phyloP scores from a whole-genome alignment of 106 monocot genomes.

The Dendrobium huoshanense region DNA sequence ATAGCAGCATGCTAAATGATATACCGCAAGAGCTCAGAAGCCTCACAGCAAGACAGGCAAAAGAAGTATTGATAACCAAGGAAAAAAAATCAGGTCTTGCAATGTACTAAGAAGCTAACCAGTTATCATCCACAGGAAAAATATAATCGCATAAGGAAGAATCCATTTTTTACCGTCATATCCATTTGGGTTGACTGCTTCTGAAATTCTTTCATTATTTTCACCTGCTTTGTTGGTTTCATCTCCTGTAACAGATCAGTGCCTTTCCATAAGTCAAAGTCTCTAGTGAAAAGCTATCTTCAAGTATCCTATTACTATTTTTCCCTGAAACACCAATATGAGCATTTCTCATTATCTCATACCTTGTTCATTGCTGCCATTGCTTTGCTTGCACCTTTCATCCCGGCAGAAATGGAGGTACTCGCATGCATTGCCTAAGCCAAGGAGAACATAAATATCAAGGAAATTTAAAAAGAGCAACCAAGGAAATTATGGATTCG shows the following conservation, averaged over 20 bases:
- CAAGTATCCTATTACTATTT: background rate
- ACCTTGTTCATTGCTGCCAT: slow-evolving; percentile 99
- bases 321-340: slow-evolving; percentile 3
- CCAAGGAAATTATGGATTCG: background rate
- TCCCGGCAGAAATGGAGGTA: slow-evolving; percentile 95
- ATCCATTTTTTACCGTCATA: slow-evolving; percentile 85
- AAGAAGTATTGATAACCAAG: background rate
- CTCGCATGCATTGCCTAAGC: slow-evolving; percentile 87
- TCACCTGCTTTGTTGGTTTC: slow-evolving; percentile 82
- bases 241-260: slow-evolving; percentile 66
- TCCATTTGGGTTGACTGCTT: slow-evolving; percentile 96
- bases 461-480: background rate
- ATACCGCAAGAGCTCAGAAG: background rate
- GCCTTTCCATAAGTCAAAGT: background rate
- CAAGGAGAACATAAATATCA: slow-evolving; percentile 24
- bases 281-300: background rate
- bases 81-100: background rate
- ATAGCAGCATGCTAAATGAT: background rate
- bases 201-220: slow-evolving; percentile 91
- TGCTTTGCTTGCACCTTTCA: slow-evolving; percentile 99
- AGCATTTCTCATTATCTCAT: slow-evolving; percentile 3
- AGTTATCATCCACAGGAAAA: too few relatives aligned
- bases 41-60: background rate
- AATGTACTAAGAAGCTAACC: background rate
- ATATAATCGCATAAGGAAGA: too few relatives aligned